Base-by-base conservation (phyloP, 2,329 filamentous ascomycete genomes). In the Aspergillus jensenii region DNA sequence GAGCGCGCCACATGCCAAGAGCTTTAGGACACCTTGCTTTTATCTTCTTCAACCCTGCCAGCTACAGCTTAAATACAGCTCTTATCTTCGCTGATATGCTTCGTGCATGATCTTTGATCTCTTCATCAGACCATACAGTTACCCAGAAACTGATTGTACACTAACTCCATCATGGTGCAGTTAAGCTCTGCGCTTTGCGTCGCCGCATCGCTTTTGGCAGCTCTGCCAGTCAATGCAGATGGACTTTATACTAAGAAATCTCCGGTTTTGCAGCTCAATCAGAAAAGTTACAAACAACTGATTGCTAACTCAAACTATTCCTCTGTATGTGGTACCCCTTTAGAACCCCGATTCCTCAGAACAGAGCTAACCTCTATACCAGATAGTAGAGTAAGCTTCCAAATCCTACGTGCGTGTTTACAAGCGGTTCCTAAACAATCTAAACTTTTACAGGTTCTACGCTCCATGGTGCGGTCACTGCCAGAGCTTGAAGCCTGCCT, bases 391-490 rank as follows among this genome's bases (percentile, higher is more conserved):
- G 80, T 82, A 76, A 78, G 78, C 65, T 62, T 23, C 47, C 52
- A 43, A 19, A 52, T 53, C 59, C 56, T 41, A 11, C 47, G 47
- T 56, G 51, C 52, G 50, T 43, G 49, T 62, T 11, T 58, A 21
- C 58, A 25, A 56, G 23, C 59, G 52, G 54, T 66, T 60, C 37
- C 58, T 60, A 55, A 59, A 56, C 87, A 44, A 41, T n/a, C 33
- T 43, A 14, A 44, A 40, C 25, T 33, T n/a, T 25, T 19, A 33
- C 72, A 91, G 93, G 78, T 98, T 98, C 83, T 98, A 96, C 71
- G 93, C 93, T 8, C 93, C 93, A 23, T 98, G 93, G 93, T 98
- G 95, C 70, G 95, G 93, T 43, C 95, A 98, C 78, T 99, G 95
- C 80, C 85, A 96, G 78, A 97, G 90, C 78, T 88, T 99, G 69